Percentiles rank a stretch among this genome's conserved stretches.
These are phyloP conservation scores for Chlorella sp. DNA, from an alignment of 139 green algal species.

Conservation along the genomic window DNA sequence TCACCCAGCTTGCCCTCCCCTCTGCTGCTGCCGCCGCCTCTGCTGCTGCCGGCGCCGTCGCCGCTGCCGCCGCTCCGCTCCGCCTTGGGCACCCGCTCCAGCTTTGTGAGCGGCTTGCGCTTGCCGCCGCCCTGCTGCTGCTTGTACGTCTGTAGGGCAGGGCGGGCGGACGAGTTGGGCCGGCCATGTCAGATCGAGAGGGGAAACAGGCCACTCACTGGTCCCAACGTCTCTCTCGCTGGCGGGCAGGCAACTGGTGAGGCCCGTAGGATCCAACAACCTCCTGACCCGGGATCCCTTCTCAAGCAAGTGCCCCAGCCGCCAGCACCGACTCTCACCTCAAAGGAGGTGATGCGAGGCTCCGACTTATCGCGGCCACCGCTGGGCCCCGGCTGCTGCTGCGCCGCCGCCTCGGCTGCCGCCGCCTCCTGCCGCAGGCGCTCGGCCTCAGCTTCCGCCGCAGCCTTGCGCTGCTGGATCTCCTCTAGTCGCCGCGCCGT, in stretches of 20 bases:
- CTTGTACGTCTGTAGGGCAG: neutral
- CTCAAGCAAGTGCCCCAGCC: neutral
- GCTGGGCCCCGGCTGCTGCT: neutral
- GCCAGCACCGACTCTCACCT: neutral
- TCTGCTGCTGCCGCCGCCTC: neutral
- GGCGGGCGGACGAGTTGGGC: neutral
- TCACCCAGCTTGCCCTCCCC: neutral
- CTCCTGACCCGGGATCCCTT: too few species aligned
- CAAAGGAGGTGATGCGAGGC: neutral
- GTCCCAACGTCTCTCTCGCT: too few species aligned
- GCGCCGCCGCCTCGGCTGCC: conserved; percentile 4
- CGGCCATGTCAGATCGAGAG: too few species aligned
- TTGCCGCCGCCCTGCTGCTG: conserved; percentile 22
- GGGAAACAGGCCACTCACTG: too few species aligned
- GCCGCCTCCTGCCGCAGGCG: neutral
- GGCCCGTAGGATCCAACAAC: too few species aligned
- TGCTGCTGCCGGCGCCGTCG: neutral
- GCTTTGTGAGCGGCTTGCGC: conserved; percentile 23
- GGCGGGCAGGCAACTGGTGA: too few species aligned
- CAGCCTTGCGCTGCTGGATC: neutral
- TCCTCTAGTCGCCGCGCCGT: neutral
- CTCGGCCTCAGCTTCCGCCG: neutral
- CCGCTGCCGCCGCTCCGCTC: conserved; percentile 9
- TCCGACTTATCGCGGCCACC: neutral
- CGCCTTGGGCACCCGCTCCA: neutral